These are phyloP conservation scores for Chrysosporium keratinophilum DNA, from an alignment of 2,329 filamentous ascomycete species.

Conservation along the genomic window DNA sequence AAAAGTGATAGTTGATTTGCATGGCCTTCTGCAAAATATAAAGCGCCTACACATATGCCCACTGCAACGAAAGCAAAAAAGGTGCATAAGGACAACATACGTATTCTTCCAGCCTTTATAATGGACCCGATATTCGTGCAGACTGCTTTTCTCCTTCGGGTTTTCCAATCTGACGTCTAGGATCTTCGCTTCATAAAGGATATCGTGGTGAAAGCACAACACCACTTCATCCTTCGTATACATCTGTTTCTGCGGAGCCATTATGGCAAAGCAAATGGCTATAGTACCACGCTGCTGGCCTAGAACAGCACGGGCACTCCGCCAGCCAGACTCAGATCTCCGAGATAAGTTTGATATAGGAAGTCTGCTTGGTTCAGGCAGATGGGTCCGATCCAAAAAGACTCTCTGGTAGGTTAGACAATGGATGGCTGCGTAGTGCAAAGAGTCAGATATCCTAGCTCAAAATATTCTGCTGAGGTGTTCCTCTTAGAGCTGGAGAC, in stretches of 20 bases:
- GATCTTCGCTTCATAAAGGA: conserved; percentile 95
- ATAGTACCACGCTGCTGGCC: background rate
- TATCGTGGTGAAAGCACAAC: conserved; percentile 92
- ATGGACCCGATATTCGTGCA: conserved; percentile 83
- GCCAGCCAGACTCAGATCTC: background rate
- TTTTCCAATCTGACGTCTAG: conserved; percentile 62
- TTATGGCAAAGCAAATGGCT: background rate
- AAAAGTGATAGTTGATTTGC: background rate
- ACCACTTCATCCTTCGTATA: conserved; percentile 76
- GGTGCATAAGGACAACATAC: conserved; percentile 41
- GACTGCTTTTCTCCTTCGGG: conserved; percentile 56
- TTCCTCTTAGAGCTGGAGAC: no score
- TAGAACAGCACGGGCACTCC: background rate
- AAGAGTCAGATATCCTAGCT: no score
- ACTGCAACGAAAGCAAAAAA: background rate
- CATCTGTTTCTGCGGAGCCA: conserved; percentile 42
- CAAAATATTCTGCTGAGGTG: no score
- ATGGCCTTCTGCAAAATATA: background rate
- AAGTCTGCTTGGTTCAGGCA: no score
- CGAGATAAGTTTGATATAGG: no score
- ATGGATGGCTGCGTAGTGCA: no score
- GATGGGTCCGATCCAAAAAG: no score
- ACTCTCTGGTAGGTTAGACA: no score
- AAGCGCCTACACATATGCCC: background rate
- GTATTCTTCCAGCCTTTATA: conserved; percentile 99